Evolutionary conservation across 2,329 filamentous ascomycete species (phyloP).

Genomic region (Raffaelea deltoideospora): DNA sequence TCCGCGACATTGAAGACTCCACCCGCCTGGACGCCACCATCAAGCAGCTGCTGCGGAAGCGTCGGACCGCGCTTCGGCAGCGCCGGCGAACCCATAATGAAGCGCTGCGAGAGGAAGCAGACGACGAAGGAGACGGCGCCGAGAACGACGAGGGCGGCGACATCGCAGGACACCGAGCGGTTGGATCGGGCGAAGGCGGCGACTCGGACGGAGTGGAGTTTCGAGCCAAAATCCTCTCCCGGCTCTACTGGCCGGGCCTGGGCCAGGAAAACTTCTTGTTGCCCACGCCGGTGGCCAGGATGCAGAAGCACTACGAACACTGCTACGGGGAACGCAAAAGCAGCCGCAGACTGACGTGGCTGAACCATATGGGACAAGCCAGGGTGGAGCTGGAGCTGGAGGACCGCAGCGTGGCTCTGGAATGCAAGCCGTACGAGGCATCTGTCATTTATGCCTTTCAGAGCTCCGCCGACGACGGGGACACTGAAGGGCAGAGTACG

Average conservation of each 20-base stretch:
- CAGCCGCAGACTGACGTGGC: conserved; percentile 76
- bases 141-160: no score
- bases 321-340: conserved; percentile 71
- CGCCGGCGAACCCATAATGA: no score
- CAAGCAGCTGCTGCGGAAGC: conserved; percentile 30
- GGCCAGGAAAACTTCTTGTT: conserved; percentile 54
- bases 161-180: no score
- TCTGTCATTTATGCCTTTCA: conserved; percentile 78
- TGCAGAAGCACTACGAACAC: conserved; percentile 56
- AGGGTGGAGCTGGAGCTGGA: conserved; percentile 68
- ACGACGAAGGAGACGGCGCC: conserved; percentile 8
- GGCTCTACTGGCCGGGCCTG: conserved; percentile 84
- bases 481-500: conserved; percentile 13
- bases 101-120: no score
- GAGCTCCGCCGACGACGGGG: conserved; percentile 19
- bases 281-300: conserved; percentile 38
- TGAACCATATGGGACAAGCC: conserved; percentile 67
- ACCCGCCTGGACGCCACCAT: conserved; percentile 56
- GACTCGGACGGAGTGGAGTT: conserved; percentile 27
- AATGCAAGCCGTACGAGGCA: conserved; percentile 73
- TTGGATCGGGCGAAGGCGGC: conserved; percentile 14
- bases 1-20: conserved; percentile 82
- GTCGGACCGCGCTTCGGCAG: no score
- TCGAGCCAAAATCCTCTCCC: conserved; percentile 75
- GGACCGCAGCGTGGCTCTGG: conserved; percentile 59